A percentile compares a stretch with the other conserved stretches of the same genome.
Evolutionary conservation across 352 stramenopile species (phyloP).

Genomic region (Phytopythium oedochilum): DNA sequence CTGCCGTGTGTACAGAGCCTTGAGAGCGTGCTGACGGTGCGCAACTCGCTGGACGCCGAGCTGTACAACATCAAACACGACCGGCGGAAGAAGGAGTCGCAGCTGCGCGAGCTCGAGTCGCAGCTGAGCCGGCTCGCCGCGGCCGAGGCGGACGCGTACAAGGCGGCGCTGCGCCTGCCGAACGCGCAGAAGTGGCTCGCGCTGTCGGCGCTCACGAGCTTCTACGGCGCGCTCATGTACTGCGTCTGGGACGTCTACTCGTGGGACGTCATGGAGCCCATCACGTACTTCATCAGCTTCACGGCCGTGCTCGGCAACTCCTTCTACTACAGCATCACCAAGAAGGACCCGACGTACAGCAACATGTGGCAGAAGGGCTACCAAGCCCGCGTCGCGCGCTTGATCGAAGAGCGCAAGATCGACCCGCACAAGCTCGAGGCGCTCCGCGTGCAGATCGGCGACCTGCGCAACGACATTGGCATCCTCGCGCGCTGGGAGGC

Average conservation of each 20-base stretch:
- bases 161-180: conserved; percentile 40
- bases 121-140: conserved; percentile 45
- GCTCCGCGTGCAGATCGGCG: conserved; percentile 37
- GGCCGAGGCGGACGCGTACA: conserved; percentile 39
- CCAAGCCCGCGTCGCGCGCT: conserved; percentile 25
- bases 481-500: conserved; percentile 53
- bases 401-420: conserved; percentile 57
- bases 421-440: conserved; percentile 32
- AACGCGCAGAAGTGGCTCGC: conserved; percentile 73
- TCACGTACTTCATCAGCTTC: conserved; percentile 89
- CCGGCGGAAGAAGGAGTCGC: conserved; percentile 44
- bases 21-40: conserved; percentile 64
- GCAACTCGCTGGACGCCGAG: conserved; percentile 72
- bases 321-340: conserved; percentile 78
- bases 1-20: conserved; percentile 28
- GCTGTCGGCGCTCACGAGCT: conserved; percentile 50
- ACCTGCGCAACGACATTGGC: conserved; percentile 60
- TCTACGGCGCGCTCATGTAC: conserved; percentile 78
- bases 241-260: conserved; percentile 85
- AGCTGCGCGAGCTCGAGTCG: conserved; percentile 35
- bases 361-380: conserved; percentile 85
- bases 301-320: conserved; percentile 76
- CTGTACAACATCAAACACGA: conserved; percentile 72
- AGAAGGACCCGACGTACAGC: conserved; percentile 74
- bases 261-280: conserved; percentile 89